These are phyloP conservation scores for Eragrostis tef DNA, from an alignment of 202 grass and related monocot species.

Conservation along the genomic window DNA sequence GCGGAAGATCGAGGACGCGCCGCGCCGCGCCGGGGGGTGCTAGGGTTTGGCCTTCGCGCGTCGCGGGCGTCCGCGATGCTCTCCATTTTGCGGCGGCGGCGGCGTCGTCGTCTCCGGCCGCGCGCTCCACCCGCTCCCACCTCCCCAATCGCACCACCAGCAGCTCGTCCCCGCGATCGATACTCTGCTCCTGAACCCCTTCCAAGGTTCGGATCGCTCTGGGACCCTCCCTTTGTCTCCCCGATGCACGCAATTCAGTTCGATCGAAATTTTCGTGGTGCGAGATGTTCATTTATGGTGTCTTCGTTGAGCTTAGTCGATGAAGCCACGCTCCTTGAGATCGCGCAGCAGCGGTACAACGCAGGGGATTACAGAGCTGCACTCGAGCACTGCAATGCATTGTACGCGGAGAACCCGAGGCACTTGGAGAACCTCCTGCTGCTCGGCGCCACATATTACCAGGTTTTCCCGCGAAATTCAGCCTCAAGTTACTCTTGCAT, in stretches of 20 bases:
- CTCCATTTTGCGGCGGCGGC: background rate
- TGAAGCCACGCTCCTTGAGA: slow-evolving; percentile 5
- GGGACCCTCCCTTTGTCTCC: no score
- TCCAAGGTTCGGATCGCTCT: slow-evolving; percentile 28
- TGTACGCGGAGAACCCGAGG: slow-evolving; percentile 42
- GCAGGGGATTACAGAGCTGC: slow-evolving; percentile 44
- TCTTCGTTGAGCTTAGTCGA: slow-evolving; percentile 30
- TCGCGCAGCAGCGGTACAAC: slow-evolving; percentile 36
- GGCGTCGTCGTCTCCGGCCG: background rate
- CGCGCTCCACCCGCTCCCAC: background rate
- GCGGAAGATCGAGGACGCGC: slow-evolving; percentile 35
- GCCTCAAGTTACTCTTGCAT: background rate
- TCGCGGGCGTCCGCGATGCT: slow-evolving; percentile 13
- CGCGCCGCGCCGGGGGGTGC: background rate
- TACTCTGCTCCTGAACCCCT: background rate
- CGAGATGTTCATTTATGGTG: background rate
- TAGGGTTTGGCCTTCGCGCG: slow-evolving; percentile 26
- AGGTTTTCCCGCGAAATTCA: slow-evolving; percentile 29
- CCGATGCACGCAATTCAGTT: background rate
- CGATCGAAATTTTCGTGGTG: slow-evolving; percentile 1
- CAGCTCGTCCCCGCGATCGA: slow-evolving; percentile 30
- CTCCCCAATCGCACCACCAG: background rate
- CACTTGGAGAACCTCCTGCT: slow-evolving; percentile 41
- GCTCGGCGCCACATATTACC: slow-evolving; percentile 40
- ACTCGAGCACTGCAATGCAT: slow-evolving; percentile 33